Base-by-base conservation (phyloP, 1,284 basidiomycete species). In the Sphaerobolus stellatus region DNA sequence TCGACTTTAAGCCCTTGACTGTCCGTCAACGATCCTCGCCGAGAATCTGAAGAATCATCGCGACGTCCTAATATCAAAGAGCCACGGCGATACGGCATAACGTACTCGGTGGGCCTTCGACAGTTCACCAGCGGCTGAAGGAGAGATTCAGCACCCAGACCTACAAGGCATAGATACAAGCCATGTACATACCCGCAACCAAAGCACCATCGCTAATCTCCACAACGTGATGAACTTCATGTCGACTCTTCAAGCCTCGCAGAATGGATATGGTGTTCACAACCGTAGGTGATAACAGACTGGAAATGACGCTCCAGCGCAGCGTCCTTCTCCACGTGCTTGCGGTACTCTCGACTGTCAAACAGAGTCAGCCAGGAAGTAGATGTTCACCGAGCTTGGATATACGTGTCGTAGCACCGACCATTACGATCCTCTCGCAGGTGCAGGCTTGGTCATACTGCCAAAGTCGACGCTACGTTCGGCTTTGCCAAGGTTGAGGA, bases 391-490 rank as follows among this genome's bases (percentile, higher is more conserved):
- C n/a, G n/a, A n/a, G n/a, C n/a, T n/a, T n/a, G n/a, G n/a, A 74
- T 84, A 54, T 68, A 88, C 89, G 83, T 4, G 92, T 94, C 0
- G 92, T 94, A 1, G 92, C 92, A 28, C 92, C 92, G 5, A 94
- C 88, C 2, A 94, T 64, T 92, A 89, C 3, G 95, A 72, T 2
- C 93, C 93, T 41, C 92, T 77, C 2, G 92, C 92, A 4, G 95
- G 78, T 0, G 91, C 88, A 29, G 91, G 90, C 65, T 93, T 94
- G 61, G 93, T 90, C 88, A 93, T 90, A 65, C 96, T 91, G 0
- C 90, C 92, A 1, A 89, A 93, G 62, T 95, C 92, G 59, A 97
- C 88, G 57, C 88, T 89, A 8, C 94, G 94, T 73, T 95, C 93
- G 0, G 91, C 81, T 70, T 96, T 96, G 2, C 94, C 94, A 11